A percentile compares a stretch with the other conserved stretches of the same genome.
Evolutionary conservation across 1,139 yeast genomes (phyloP).

Genomic region (Nakaseomyces nivariensis): DNA sequence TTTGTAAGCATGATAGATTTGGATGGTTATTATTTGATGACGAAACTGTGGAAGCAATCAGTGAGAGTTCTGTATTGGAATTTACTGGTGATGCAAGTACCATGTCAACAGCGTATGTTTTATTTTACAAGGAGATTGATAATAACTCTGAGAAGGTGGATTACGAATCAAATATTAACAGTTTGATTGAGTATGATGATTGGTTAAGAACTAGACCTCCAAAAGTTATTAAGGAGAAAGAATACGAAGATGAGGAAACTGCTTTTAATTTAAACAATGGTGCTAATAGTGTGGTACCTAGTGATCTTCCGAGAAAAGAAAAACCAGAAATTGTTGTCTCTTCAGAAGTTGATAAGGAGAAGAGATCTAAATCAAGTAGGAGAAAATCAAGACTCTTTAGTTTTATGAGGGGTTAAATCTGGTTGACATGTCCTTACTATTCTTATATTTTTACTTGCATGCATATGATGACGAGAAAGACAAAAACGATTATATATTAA

Average conservation of each 20-base stretch:
- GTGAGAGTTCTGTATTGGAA: slow-evolving; percentile 70
- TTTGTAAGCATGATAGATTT: slow-evolving; percentile 67
- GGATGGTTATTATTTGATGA: slow-evolving; percentile 94
- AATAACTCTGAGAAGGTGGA: not conserved
- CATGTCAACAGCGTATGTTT: slow-evolving; percentile 80
- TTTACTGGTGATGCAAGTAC: slow-evolving; percentile 88
- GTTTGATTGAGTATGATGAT: slow-evolving; percentile 20
- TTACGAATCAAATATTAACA: slow-evolving; percentile 17
- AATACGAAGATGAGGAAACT: not conserved
- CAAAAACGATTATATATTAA: not conserved
- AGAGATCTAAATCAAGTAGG: slow-evolving; percentile 1
- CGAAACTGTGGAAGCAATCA: slow-evolving; percentile 85
- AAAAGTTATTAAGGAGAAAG: slow-evolving; percentile 2
- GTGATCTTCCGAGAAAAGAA: not conserved
- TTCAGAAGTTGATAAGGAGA: slow-evolving; percentile 1
- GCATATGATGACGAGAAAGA: too few species aligned
- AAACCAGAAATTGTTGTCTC: not conserved
- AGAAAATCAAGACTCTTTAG: slow-evolving; percentile 16
- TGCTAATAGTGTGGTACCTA: not conserved
- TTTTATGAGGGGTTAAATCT: slow-evolving; percentile 10
- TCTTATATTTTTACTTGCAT: too few species aligned
- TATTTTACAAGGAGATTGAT: slow-evolving; percentile 51
- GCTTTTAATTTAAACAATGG: not conserved
- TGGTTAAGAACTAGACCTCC: slow-evolving; percentile 6
- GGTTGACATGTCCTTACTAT: too few species aligned